These are phyloP conservation scores for Entamoeba dispar DNA, from an alignment of 208 protist genomes.

Conservation along the genomic window DNA sequence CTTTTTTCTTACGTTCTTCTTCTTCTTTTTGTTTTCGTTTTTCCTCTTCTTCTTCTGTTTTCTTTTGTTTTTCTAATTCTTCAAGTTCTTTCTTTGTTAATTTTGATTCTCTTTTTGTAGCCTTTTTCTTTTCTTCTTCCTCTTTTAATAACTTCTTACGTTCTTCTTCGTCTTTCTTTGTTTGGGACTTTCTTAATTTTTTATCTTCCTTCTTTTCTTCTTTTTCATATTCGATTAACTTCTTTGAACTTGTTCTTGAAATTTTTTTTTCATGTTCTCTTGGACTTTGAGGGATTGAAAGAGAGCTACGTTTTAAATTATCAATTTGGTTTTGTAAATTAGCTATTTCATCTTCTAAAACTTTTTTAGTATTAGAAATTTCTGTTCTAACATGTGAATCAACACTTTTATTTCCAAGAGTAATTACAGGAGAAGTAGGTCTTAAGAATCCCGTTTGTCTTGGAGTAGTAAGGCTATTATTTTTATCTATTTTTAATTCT, in stretches of 20 bases:
- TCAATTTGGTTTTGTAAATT: neutral
- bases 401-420: neutral
- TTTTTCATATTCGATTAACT: neutral
- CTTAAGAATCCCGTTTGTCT: neutral
- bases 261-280: neutral
- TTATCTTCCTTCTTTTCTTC: neutral
- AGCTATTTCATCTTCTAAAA: neutral
- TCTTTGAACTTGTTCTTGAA: neutral
- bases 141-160: neutral
- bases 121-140: neutral
- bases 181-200: too few species aligned
- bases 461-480: neutral
- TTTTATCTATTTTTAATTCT: neutral
- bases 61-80: neutral
- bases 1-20: neutral
- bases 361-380: neutral
- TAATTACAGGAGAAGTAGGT: neutral
- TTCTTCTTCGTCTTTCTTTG: neutral
- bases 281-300: neutral
- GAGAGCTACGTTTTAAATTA: neutral
- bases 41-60: neutral
- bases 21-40: neutral
- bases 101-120: neutral
- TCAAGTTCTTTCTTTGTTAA: neutral
- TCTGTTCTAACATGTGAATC: neutral